A percentile compares a stretch with the other conserved stretches of the same genome.
Evolutionary conservation across 2,329 filamentous ascomycete genomes (phyloP).

Genomic region (Ampelomyces quisqualis): DNA sequence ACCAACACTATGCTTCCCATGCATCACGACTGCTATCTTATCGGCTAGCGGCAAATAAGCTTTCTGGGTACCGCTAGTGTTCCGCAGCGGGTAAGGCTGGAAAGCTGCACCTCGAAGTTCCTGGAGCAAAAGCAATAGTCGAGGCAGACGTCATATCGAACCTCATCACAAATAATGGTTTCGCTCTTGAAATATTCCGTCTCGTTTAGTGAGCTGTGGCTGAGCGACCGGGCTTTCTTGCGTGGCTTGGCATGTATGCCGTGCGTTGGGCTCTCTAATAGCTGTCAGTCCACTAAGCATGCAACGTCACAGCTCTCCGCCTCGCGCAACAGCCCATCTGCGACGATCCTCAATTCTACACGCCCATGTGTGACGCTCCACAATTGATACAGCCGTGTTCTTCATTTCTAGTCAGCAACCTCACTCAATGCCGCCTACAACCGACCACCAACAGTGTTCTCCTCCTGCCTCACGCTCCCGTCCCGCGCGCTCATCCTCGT

Average conservation of each 20-base stretch:
- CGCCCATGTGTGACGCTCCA: conserved; percentile 25
- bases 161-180: not conserved
- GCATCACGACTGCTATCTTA: not conserved
- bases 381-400: conserved; percentile 24
- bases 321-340: conserved; percentile 11
- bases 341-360: conserved; percentile 16
- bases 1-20: not conserved
- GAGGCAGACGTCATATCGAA: conserved; percentile 8
- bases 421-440: conserved; percentile 31
- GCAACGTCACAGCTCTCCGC: conserved; percentile 29
- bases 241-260: conserved; percentile 5
- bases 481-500: conserved; percentile 40
- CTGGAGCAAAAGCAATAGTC: conserved; percentile 13
- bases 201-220: no score
- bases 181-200: not conserved
- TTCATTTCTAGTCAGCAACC: conserved; percentile 5
- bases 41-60: conserved; percentile 33
- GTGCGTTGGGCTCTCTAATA: conserved; percentile 8
- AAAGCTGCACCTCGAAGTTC: conserved; percentile 11
- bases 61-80: conserved; percentile 30
- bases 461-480: conserved; percentile 17
- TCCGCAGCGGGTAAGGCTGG: conserved; percentile 12
- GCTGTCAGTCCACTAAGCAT: conserved; percentile 29
- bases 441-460: conserved; percentile 17
- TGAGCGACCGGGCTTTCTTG: not conserved